These are phyloP conservation scores for Rhododendron ferrugineum DNA, from an alignment of 148 eudicot genomes.

Conservation along the genomic window DNA sequence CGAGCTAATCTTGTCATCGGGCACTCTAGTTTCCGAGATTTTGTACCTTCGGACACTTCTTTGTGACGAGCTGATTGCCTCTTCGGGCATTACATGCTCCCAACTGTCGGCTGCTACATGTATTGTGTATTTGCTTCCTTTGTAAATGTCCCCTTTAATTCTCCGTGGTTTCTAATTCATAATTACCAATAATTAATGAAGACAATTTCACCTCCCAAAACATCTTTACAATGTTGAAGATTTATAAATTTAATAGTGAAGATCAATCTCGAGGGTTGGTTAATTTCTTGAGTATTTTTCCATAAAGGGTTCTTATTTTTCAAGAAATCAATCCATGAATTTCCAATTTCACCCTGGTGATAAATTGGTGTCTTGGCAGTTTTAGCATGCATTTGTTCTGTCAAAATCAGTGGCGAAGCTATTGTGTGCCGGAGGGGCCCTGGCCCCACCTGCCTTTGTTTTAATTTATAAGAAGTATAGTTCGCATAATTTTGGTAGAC, in stretches of 20 bases:
- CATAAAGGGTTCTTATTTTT: background rate
- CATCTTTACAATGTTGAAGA: background rate
- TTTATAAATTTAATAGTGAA: background rate
- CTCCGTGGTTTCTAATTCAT: background rate
- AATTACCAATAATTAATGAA: background rate
- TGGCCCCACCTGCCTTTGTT: no score
- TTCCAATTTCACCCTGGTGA: background rate
- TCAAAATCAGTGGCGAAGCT: background rate
- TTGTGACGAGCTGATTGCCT: background rate
- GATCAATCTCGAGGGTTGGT: background rate
- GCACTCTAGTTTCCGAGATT: background rate
- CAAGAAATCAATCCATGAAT: background rate
- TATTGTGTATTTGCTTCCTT: background rate
- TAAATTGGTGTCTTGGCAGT: background rate
- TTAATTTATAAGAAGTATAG: no score
- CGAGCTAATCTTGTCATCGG: background rate
- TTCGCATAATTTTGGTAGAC: no score
- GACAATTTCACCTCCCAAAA: background rate
- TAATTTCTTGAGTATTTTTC: background rate
- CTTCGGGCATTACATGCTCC: background rate
- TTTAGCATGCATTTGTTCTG: background rate
- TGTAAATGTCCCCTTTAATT: background rate
- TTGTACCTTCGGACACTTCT: background rate
- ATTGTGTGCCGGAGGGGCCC: no score
- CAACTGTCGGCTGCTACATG: background rate